Conservation (phyloP, 2,329 filamentous ascomycete genomes). For the Endothia cerciana region DNA sequence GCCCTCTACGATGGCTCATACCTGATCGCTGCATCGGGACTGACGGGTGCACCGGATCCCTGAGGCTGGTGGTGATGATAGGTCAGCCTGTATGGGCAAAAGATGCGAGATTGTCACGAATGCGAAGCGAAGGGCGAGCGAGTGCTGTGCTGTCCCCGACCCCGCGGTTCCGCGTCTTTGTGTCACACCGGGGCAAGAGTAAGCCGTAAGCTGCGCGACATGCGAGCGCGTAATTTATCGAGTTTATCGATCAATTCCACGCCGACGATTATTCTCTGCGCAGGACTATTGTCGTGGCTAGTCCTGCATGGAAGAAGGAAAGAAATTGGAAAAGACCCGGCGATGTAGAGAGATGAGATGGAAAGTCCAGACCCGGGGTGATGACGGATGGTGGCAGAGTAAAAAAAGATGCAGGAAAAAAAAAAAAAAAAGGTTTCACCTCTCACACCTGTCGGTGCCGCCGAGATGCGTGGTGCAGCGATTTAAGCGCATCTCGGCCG, state of each 20-base stretch:
- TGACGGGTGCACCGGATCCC: background rate
- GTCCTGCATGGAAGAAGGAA: background rate
- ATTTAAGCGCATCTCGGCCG: background rate
- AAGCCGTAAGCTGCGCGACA: constrained; percentile 6
- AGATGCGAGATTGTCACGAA: background rate
- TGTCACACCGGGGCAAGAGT: constrained; percentile 17
- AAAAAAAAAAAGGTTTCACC: background rate
- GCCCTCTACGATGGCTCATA: background rate
- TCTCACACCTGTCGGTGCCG: constrained; percentile 5
- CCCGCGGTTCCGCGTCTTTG: background rate
- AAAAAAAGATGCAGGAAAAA: background rate
- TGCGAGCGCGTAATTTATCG: constrained; percentile 6
- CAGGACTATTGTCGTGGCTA: background rate
- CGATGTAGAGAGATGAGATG: background rate
- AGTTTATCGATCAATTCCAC: constrained; percentile 6
- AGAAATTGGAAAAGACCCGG: background rate
- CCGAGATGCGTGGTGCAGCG: constrained; percentile 2
- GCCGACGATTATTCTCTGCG: background rate
- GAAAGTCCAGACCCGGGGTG: background rate
- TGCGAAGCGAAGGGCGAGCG: background rate
- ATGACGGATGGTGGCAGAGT: background rate
- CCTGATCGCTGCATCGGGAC: background rate
- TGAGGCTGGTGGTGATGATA: background rate
- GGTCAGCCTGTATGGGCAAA: background rate
- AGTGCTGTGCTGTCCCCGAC: background rate